Evolutionary conservation across 169 alveolate species (phyloP).

Genomic region (Plasmodium reichenowi): DNA sequence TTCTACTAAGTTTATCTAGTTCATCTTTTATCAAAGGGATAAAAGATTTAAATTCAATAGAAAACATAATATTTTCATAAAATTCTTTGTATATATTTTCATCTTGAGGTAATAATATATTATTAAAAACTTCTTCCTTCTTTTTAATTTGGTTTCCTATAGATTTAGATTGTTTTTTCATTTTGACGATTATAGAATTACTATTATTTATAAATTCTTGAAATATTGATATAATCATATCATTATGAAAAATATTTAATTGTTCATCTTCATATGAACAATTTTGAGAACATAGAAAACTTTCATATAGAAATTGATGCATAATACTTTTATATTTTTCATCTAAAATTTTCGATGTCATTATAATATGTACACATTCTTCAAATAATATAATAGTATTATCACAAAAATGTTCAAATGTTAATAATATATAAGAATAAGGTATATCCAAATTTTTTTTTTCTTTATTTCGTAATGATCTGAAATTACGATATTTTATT

Average conservation of each 20-base stretch:
- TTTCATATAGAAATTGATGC: constrained; percentile 47
- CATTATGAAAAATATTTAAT: constrained; percentile 22
- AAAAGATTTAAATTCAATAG: constrained; percentile 10
- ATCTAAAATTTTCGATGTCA: constrained; percentile 17
- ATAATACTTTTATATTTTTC: constrained; percentile 30
- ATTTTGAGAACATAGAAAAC: constrained; percentile 20
- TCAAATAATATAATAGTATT: constrained; percentile 19
- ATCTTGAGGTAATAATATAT: constrained; percentile 21
- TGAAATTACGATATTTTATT: constrained; percentile 19
- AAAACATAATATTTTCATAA: constrained; percentile 26
- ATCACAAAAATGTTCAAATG: constrained; percentile 25
- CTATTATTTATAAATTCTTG: constrained; percentile 25
- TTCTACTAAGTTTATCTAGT: constrained; percentile 31
- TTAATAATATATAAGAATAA: background rate
- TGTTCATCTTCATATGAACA: constrained; percentile 16
- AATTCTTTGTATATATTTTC: constrained; percentile 30
- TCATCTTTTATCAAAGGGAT: constrained; percentile 20
- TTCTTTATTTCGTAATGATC: background rate
- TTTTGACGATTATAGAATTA: constrained; percentile 9
- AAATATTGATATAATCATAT: constrained; percentile 11
- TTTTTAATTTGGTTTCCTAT: constrained; percentile 26
- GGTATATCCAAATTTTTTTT: background rate
- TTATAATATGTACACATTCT: constrained; percentile 25
- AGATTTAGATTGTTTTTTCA: constrained; percentile 1
- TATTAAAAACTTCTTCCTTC: background rate